A percentile compares a stretch with the other conserved stretches of the same genome.
Conservation (phyloP, 2,329 filamentous ascomycete species). For the Aspergillus hortae region DNA sequence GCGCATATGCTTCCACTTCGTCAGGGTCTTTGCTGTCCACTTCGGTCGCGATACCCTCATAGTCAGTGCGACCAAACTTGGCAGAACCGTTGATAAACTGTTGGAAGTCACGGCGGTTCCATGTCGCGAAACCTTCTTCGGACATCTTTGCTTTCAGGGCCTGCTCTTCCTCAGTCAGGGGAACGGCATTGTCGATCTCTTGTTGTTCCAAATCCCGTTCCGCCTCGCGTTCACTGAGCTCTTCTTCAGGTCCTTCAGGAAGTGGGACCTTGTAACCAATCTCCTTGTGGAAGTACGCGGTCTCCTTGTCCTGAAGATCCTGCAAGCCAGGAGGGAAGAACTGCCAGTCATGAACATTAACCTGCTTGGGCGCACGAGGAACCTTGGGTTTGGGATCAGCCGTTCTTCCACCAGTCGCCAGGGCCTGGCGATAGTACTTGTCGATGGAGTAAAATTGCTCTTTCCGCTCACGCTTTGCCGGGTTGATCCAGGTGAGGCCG, state of each 20-base stretch:
- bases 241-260: conserved; percentile 84
- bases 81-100: conserved; percentile 96
- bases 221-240: conserved; percentile 77
- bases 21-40: conserved; percentile 83
- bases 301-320: conserved; percentile 93
- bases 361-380: conserved; percentile 90
- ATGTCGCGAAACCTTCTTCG: conserved; percentile 81
- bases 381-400: conserved; percentile 90
- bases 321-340: conserved; percentile 84
- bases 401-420: conserved; percentile 74
- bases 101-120: conserved; percentile 97
- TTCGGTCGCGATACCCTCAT: conserved; percentile 78
- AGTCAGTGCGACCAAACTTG: conserved; percentile 84
- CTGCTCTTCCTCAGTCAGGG: conserved; percentile 84
- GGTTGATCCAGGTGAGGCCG: conserved; percentile 94
- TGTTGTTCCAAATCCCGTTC: conserved; percentile 84
- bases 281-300: conserved; percentile 91
- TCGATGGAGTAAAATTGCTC: conserved; percentile 98
- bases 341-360: conserved; percentile 90
- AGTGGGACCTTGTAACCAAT: conserved; percentile 92
- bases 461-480: conserved; percentile 95
- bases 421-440: conserved; percentile 91
- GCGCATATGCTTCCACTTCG: conserved; percentile 87
- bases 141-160: conserved; percentile 81
- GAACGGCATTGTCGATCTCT: conserved; percentile 87